Evolutionary conservation across 2,329 filamentous ascomycete species (phyloP), one percentile per base, ranked within the genome.

Genomic region (Xylaria sp.): DNA sequence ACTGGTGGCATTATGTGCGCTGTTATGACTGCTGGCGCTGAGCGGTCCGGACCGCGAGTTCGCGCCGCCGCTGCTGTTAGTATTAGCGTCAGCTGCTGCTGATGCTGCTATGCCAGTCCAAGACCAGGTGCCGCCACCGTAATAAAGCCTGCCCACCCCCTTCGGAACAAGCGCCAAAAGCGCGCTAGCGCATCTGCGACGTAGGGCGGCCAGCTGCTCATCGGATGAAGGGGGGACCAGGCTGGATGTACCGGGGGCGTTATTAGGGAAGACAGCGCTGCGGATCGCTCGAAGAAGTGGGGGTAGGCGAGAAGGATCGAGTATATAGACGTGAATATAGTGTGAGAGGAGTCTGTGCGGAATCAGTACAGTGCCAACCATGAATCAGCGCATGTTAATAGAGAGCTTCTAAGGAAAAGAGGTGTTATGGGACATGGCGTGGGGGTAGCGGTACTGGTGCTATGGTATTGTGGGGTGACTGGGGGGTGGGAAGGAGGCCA

Each of bases 221-320:
- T 85, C 78, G 59, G 81, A 81, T 44, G 79, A 78, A 54, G 87
- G 85, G 47, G 87, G 80, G 48, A 80, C 74, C 61, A 87, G 75
- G 55, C 82, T 80, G 64, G 86, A 78, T 61, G 84, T 81, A 54
- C 86, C 88, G 57, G 88, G 86, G 64, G 84, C 79, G 73, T 95
- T 95, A 74, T 91, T 89, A 62, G 94, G 93, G 71, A 97, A 97
- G 51, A 97, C 78, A 56, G 89, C 84, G 65, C 83, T 85, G 69
- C 94, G 89, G 66, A 90, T 80, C 62, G 85, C 82, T 69, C 85
- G 84, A 65, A 93, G 81, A 62, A 90, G 73, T 69, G 79, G 78
- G 69, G 89, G 85, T 51, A 92, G 77, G 63, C 83, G 78, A 57
- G 80, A 79, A 63, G 86, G 78, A 73, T 87, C 82, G 58, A 91